A percentile compares a stretch with the other conserved stretches of the same genome.
Evolutionary conservation across 106 monocot species (phyloP).

Genomic region (Acorus gramineus): DNA sequence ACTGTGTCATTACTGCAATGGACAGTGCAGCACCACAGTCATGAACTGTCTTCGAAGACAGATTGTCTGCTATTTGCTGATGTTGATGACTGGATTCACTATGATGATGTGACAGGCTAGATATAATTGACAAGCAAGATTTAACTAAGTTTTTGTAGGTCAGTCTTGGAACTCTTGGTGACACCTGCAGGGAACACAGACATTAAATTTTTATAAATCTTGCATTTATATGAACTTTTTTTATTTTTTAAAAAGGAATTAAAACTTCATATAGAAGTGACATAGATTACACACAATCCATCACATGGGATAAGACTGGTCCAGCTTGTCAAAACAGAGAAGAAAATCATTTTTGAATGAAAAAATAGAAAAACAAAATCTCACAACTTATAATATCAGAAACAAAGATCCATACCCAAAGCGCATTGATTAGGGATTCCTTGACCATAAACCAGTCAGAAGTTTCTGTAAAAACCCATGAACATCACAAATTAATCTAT

Average conservation of each 20-base stretch:
- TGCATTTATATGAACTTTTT: no score
- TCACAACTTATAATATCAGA: neutral
- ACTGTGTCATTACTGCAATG: conserved; percentile 28
- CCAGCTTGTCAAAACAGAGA: no score
- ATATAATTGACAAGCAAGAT: conserved; percentile 55
- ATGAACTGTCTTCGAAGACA: conserved; percentile 17
- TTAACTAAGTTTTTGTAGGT: conserved; percentile 50
- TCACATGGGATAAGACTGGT: no score
- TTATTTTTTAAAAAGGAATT: neutral
- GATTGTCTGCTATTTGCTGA: conserved; percentile 9
- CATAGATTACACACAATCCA: no score
- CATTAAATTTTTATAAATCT: no score
- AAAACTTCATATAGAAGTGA: neutral
- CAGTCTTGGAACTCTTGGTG: conserved; percentile 54
- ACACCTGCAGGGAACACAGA: conserved; percentile 36
- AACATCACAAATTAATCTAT: conserved; percentile 1
- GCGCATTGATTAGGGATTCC: conserved; percentile 59
- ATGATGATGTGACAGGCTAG: conserved; percentile 20
- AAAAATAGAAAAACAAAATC: neutral
- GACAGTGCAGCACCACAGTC: conserved; percentile 28
- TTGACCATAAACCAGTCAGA: conserved; percentile 54
- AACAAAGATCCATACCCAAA: conserved; percentile 45
- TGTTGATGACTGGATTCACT: conserved; percentile 7
- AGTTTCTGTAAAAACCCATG: conserved; percentile 30
- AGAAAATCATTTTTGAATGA: neutral